These are phyloP conservation scores for Trichoderma sp. DNA, from an alignment of 2,329 filamentous ascomycete species.

Conservation along the genomic window DNA sequence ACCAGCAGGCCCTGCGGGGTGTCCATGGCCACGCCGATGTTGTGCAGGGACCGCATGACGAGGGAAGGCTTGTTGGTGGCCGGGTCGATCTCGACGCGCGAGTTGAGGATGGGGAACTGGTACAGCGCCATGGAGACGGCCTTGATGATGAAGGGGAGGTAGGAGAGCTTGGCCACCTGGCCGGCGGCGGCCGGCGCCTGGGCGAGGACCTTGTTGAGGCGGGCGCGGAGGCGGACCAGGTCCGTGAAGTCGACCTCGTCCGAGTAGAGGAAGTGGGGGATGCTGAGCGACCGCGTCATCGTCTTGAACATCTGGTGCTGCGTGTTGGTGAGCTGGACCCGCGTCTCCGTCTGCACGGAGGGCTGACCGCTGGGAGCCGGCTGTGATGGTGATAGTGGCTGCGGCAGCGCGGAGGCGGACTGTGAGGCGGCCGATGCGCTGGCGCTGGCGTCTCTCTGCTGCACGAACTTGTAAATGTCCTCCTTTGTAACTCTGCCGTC, in stretches of 20 bases:
- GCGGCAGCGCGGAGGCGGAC: conserved; percentile 17
- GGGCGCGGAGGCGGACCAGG: conserved; percentile 71
- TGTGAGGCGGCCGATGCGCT: conserved; percentile 32
- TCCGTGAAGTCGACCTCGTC: conserved; percentile 83
- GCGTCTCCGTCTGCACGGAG: conserved; percentile 66
- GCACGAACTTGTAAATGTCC: conserved; percentile 75
- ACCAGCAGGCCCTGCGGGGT: conserved; percentile 86
- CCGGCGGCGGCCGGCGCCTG: conserved; percentile 49
- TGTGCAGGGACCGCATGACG: conserved; percentile 80
- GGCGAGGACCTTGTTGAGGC: conserved; percentile 68
- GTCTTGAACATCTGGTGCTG: conserved; percentile 96
- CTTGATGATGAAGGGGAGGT: conserved; percentile 94
- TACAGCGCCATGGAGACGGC: conserved; percentile 83
- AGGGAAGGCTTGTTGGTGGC: conserved; percentile 69
- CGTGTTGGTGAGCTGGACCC: conserved; percentile 70
- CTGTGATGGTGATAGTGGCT: not conserved
- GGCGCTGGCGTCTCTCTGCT: conserved; percentile 51
- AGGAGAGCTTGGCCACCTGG: conserved; percentile 71
- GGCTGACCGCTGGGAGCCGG: conserved; percentile 30
- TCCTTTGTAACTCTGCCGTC: conserved; percentile 92
- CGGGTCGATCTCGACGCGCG: conserved; percentile 68
- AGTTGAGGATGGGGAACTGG: conserved; percentile 84
- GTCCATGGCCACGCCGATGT: conserved; percentile 95
- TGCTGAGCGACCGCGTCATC: conserved; percentile 89
- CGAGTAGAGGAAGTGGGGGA: conserved; percentile 94